These are phyloP conservation scores for Aspergillus ibericus DNA, from an alignment of 2,329 filamentous ascomycete species.

Conservation along the genomic window DNA sequence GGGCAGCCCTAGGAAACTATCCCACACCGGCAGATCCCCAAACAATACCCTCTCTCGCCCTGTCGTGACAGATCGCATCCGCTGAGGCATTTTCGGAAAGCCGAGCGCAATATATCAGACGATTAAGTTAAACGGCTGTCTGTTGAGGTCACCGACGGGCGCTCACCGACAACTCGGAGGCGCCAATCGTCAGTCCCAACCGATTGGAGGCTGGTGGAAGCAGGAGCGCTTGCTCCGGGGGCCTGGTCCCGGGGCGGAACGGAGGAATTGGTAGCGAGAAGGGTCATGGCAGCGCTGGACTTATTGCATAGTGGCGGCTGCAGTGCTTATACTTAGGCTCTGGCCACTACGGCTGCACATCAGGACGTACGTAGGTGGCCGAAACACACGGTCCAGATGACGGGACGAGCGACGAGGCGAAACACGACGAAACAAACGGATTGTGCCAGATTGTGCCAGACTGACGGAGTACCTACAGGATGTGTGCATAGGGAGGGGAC, in stretches of 20 bases:
- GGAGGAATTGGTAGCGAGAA: background rate
- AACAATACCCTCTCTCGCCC: slow-evolving; percentile 1
- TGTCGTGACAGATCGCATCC: slow-evolving; percentile 4
- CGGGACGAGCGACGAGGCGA: background rate
- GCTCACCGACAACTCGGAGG: slow-evolving; percentile 4
- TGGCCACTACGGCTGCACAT: background rate
- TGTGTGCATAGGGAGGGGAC: background rate
- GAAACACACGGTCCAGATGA: background rate
- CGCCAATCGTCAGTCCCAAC: background rate
- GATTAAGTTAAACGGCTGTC: slow-evolving; percentile 9
- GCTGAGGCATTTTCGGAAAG: background rate
- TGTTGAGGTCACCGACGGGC: background rate
- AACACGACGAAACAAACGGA: background rate
- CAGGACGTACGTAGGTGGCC: background rate
- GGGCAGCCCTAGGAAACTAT: background rate
- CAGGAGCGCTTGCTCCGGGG: background rate
- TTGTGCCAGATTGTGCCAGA: slow-evolving; percentile 3
- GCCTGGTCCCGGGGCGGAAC: background rate
- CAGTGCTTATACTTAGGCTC: background rate
- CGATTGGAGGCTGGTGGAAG: background rate
- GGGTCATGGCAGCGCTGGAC: background rate
- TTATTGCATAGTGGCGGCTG: slow-evolving; percentile 9
- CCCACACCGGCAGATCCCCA: background rate
- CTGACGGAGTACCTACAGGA: background rate
- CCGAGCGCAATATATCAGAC: slow-evolving; percentile 5